Evolutionary conservation across 2,329 filamentous ascomycete species (phyloP), one percentile per base, ranked within the genome.

Genomic region (Fusarium sarcochroum): DNA sequence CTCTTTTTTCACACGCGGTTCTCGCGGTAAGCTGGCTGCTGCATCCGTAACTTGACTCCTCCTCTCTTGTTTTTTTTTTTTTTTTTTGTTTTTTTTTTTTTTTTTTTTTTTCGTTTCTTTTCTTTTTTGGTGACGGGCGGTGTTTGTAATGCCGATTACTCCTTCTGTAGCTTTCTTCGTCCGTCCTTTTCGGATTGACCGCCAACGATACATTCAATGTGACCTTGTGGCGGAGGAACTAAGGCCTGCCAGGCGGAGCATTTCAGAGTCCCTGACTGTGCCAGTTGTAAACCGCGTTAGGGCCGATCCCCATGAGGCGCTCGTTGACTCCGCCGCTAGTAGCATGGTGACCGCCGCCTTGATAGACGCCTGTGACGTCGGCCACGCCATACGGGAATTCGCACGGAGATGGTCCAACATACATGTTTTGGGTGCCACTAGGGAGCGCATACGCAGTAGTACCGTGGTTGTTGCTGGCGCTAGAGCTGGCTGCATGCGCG

Each of bases 311-410:
- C 46, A 74, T 51, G 51, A 72, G 64, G 58, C 64, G 63, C 34
- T 69, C 61, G 55, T 62, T 65, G 51, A 58, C 66, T 70, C 63
- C 72, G 61, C 48, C 53, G 50, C 61, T 60, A 63, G 57, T 27
- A 47, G 46, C 20, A 45, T 68, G 47, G 46, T 69, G 48, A 34
- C 35, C 56, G 48, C 45, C 60, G 47, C 66, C 65, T 44, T 68
- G 63, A 69, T 73, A 76, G 66, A 72, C 66, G 44, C 72, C 63
- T 44, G 73, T 71, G 59, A 76, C 67, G 45, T 76, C 73, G 55
- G 53, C 65, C 58, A 76, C 56, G 38, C 55, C 63, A 37, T 72
- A 76, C 15, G 75, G 75, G 44, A 71, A 76, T 41, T 68, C 63
- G 54, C 66, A 62, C 38, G 53, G 73, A 48, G 67, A 61, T 32